A percentile compares a stretch with the other conserved stretches of the same genome.
Conservation (phyloP, 2,329 filamentous ascomycete genomes). For the Calonectria montana region DNA sequence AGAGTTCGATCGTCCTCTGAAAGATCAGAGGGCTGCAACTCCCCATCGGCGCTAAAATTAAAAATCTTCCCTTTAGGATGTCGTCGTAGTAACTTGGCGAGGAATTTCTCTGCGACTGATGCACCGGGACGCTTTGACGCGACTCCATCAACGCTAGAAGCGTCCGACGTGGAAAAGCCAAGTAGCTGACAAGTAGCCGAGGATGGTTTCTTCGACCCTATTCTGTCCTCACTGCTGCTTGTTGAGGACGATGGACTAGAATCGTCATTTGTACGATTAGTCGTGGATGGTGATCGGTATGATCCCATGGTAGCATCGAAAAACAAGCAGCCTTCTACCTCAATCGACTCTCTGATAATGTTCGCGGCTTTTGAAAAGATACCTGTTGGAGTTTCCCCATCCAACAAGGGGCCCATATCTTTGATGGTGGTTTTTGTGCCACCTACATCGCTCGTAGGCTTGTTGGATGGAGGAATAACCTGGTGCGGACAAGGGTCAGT, state of each 20-base stretch:
- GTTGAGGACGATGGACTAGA: neutral
- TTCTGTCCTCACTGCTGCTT: neutral
- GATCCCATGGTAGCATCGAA: constrained; percentile 43
- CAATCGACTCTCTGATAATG: constrained; percentile 55
- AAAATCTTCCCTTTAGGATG: constrained; percentile 61
- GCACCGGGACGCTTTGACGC: neutral
- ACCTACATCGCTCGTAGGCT: neutral
- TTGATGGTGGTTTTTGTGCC: neutral
- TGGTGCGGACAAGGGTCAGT: neutral
- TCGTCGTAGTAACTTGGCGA: constrained; percentile 54
- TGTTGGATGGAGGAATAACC: neutral
- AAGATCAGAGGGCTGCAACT: constrained; percentile 47
- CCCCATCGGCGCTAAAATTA: constrained; percentile 54
- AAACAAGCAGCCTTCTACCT: constrained; percentile 52
- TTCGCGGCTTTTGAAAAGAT: constrained; percentile 58
- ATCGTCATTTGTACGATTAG: neutral
- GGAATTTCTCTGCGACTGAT: constrained; percentile 43
- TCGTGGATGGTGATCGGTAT: neutral
- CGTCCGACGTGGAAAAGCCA: neutral
- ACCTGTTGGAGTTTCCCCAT: neutral
- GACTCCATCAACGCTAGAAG: neutral
- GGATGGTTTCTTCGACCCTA: neutral
- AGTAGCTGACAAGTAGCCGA: neutral
- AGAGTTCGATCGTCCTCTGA: constrained; percentile 15
- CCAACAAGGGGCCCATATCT: neutral